Conservation (phyloP, 768 basidiomycete genomes). For the Floccularia luteovirens region DNA sequence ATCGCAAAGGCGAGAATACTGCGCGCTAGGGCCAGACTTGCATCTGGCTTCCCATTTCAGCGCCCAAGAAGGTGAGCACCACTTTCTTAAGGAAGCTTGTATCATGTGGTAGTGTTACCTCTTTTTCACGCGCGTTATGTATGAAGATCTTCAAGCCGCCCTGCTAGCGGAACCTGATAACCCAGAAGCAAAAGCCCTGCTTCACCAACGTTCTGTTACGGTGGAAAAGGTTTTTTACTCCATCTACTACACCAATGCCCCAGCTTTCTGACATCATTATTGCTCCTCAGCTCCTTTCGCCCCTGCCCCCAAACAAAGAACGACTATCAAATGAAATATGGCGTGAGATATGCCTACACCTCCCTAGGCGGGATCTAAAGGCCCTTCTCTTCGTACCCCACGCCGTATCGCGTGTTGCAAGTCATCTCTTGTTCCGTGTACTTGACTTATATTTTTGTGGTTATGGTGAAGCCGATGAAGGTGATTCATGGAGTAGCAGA, state of each 20-base stretch:
- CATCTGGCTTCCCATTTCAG: slow-evolving; percentile 50
- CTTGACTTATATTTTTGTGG: slow-evolving; percentile 56
- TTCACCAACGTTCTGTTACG: slow-evolving; percentile 46
- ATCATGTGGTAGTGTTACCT: slow-evolving; percentile 1
- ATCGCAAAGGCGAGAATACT: slow-evolving; percentile 56
- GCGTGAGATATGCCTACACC: slow-evolving; percentile 56
- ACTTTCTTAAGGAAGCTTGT: slow-evolving; percentile 3
- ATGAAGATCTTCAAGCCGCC: slow-evolving; percentile 58
- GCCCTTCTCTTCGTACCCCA: slow-evolving; percentile 59
- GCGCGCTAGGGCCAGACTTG: slow-evolving; percentile 59
- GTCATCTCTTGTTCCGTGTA: slow-evolving; percentile 57
- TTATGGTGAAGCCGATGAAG: slow-evolving; percentile 15
- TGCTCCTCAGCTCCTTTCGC: slow-evolving; percentile 24
- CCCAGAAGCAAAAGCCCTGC: slow-evolving; percentile 55
- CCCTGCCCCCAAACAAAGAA: slow-evolving; percentile 35
- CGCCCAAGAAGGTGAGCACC: slow-evolving; percentile 53
- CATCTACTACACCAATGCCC: not conserved
- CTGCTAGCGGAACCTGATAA: slow-evolving; percentile 60
- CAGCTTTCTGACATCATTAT: not conserved
- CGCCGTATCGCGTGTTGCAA: slow-evolving; percentile 58
- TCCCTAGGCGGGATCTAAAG: slow-evolving; percentile 60
- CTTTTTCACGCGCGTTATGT: slow-evolving; percentile 3
- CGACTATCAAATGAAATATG: slow-evolving; percentile 65
- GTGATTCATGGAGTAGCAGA: slow-evolving; percentile 10
- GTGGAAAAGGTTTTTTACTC: slow-evolving; percentile 43